Evolutionary conservation across 2,329 filamentous ascomycete species (phyloP), one percentile per base, ranked within the genome.

Genomic region (Verticillium zaregamsianum): DNA sequence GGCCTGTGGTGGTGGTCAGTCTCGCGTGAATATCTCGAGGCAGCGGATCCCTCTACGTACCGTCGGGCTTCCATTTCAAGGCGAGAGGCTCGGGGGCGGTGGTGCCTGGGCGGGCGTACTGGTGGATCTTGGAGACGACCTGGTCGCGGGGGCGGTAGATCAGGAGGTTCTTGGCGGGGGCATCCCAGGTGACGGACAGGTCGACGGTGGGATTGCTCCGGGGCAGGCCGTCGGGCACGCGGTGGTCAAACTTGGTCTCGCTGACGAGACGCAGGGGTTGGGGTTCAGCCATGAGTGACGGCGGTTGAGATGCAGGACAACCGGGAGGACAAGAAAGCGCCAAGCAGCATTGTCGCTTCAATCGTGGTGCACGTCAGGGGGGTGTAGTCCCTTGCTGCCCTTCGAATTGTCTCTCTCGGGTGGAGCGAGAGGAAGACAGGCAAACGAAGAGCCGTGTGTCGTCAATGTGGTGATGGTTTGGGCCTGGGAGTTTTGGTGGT

Each of bases 191-290:
- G 5, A 89, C 88, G n/a, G 90, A 82, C 55, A 98, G 82, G 75
- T 97, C 92, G 79, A 96, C 91, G 9, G 88, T 90, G 17, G 93
- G 92, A 74, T 92, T 96, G 74, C 90, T 92, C 31, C 88, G 83
- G 37, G 94, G 80, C 58, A 90, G 83, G 56, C 81, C 78, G 39
- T 80, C 77, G 40, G 84, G 80, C 25, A 86, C 80, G 28, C 81
- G 80, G 55, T 81, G 76, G 58, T 83, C 79, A 64, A 89, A 81
- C 66, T 79, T 78, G 67, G 85, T 86, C 70, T 88, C 82, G 74
- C 84, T 84, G 65, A 84, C 74, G 55, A 83, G 77, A 65, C 77
- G 66, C 63, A 86, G 77, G 65, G 75, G 64, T 63, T 69, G 68
- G 58, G 65, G 62, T 65, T 70, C 68, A 63, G 70, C 63, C 64